Evolutionary conservation across 352 stramenopile species (phyloP).

Genomic region (Phytophthora sansomeana): DNA sequence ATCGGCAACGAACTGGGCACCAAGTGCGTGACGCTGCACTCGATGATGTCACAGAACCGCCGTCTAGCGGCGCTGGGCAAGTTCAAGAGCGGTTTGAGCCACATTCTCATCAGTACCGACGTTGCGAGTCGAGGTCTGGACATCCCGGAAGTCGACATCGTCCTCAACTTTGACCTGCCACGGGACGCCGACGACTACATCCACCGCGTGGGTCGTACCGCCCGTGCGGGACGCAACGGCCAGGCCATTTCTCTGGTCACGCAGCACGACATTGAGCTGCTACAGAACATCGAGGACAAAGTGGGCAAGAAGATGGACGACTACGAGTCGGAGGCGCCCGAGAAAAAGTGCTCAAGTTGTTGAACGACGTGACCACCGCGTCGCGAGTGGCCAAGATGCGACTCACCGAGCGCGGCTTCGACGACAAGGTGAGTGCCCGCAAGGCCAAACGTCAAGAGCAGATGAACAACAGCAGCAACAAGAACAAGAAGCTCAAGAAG

Average conservation of each 20-base stretch:
- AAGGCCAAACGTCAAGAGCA: conserved; percentile 76
- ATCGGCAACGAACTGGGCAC: conserved; percentile 94
- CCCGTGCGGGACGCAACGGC: conserved; percentile 91
- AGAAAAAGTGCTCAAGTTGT: conserved; percentile 96
- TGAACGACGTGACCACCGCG: conserved; percentile 96
- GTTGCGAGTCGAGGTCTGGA: conserved; percentile 97
- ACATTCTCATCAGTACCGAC: conserved; percentile 97
- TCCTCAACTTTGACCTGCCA: conserved; percentile 98
- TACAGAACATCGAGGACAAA: conserved; percentile 96
- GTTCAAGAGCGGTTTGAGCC: conserved; percentile 95
- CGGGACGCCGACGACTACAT: conserved; percentile 97
- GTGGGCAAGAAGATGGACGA: conserved; percentile 93
- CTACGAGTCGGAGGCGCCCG: conserved; percentile 75
- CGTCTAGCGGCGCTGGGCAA: conserved; percentile 95
- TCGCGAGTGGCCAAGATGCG: conserved; percentile 94
- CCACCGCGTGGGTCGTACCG: conserved; percentile 97
- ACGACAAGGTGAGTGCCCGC: conserved; percentile 83
- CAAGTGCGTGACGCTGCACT: conserved; percentile 96
- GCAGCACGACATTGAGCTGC: conserved; percentile 93
- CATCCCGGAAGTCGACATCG: conserved; percentile 96
- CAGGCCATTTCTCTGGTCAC: conserved; percentile 95
- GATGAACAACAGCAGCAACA: conserved; percentile 41
- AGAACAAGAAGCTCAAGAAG: conserved; percentile 36
- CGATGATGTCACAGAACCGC: conserved; percentile 95
- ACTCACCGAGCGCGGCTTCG: conserved; percentile 90